Base-by-base conservation (phyloP, 495 filamentous ascomycete species). In the Trichoderma parareesei region DNA sequence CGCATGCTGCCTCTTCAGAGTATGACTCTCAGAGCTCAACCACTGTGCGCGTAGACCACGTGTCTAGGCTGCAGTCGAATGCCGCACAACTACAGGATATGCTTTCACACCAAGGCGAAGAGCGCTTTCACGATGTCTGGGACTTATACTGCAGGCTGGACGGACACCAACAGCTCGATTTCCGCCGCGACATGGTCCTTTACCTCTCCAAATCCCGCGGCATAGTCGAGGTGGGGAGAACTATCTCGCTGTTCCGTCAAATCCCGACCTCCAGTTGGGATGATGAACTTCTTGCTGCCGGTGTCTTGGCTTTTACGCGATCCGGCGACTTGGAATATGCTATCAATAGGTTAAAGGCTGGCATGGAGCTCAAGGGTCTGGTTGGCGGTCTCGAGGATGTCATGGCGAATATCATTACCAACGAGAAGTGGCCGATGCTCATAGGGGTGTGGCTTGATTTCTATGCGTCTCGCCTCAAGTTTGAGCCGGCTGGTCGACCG, bases 201-300 rank as follows among this genome's bases (percentile, higher is more conserved):
- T 63, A 71, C 40, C 68, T 77, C 38, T 61, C 72, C 2, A 53
- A 57, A 2, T 75, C 75, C 5, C 55, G 20, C 9, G 67, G 70
- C 5, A 65, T 60, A 9, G 61, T 68, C 8, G 73, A 76, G 14
- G 69, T 68, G 0, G 63, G 60, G 65, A 73, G 71, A 60, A 61
- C 73, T 11, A 53, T 38, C 6, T 66, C 69, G 48, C 46, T 77
- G 0, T 74, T 75, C 55, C 38, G 62, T 0, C 11, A 48, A 1
- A 68, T 65, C 18, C 11, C 46, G 0, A 37, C 65, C 20, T 57
- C 68, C 0, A 42, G 64, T 6, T 75, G 74, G 75, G 72, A 68
- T 3, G 67, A 72, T 20, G 43, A 68, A 6, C 11, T 67, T 13
- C 67, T 75, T 8, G 57, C 41, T 5, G 67, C 69, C 1, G 72